phyloP scores from a whole-genome alignment of 257 asterid species.

The Haberlea rhodopensis region DNA sequence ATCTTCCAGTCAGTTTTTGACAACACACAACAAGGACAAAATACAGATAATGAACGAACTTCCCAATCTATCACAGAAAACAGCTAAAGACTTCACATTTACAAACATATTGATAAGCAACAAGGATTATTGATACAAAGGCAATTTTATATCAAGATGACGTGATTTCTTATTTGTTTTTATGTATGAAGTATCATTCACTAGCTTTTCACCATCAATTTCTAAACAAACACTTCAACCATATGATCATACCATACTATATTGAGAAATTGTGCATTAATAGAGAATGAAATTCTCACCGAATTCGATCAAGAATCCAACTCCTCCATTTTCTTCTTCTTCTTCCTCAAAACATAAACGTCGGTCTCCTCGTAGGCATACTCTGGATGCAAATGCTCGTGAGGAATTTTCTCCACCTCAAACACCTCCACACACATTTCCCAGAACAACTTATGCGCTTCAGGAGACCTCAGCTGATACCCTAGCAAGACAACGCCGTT shows the following conservation, averaged over 20 bases:
- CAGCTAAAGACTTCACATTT: background rate
- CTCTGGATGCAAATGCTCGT: conserved; percentile 80
- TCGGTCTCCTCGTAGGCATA: conserved; percentile 86
- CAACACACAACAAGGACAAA: background rate
- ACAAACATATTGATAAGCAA: background rate
- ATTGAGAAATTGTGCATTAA: conserved; percentile 1
- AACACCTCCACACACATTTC: conserved; percentile 51
- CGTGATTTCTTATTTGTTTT: background rate
- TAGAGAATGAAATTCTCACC: conserved; percentile 19
- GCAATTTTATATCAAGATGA: background rate
- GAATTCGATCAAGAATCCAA: conserved; percentile 20
- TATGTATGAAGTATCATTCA: background rate
- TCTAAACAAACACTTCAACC: background rate
- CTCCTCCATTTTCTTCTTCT: conserved; percentile 29
- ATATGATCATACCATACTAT: background rate
- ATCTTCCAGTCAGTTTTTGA: background rate
- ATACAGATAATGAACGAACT: too few relatives aligned
- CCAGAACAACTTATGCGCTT: conserved; percentile 82
- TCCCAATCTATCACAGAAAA: too few relatives aligned
- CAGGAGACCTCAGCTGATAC: conserved; percentile 84
- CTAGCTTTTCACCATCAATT: background rate
- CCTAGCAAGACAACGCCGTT: conserved; percentile 83
- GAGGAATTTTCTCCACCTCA: conserved; percentile 71
- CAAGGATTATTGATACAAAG: background rate
- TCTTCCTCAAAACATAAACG: conserved; percentile 69